Conservation (phyloP, 2,329 filamentous ascomycete genomes). For the Dothideomycetidae sp. region DNA sequence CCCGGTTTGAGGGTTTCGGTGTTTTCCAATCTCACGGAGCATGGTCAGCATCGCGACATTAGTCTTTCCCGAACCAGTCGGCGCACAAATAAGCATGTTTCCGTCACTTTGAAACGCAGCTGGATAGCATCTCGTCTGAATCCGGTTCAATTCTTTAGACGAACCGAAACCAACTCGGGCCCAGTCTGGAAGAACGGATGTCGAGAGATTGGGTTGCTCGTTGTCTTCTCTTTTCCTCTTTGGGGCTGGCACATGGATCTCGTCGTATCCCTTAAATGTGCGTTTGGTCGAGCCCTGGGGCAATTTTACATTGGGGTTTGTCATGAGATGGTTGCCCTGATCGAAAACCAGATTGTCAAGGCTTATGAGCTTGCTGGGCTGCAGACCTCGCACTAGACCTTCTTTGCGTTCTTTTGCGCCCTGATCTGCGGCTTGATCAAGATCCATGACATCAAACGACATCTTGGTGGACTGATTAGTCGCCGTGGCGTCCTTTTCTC, state of each 20-base stretch:
- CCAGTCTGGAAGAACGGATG: slow-evolving; percentile 86
- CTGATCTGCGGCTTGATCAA: slow-evolving; percentile 35
- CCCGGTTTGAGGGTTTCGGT: slow-evolving; percentile 77
- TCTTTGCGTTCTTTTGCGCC: slow-evolving; percentile 43
- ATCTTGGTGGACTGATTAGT: slow-evolving; percentile 56
- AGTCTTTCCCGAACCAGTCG: slow-evolving; percentile 94
- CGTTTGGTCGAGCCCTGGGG: slow-evolving; percentile 91
- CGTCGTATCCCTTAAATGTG: slow-evolving; percentile 95
- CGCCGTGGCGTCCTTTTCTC: slow-evolving; percentile 43
- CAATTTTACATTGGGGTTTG: slow-evolving; percentile 88
- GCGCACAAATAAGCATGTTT: slow-evolving; percentile 95
- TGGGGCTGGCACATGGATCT: slow-evolving; percentile 90
- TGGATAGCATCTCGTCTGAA: slow-evolving; percentile 87
- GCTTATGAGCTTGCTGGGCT: slow-evolving; percentile 78
- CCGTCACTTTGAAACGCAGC: slow-evolving; percentile 86
- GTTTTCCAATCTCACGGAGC: slow-evolving; percentile 89
- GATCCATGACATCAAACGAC: slow-evolving; percentile 72
- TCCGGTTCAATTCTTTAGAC: slow-evolving; percentile 79
- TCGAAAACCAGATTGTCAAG: slow-evolving; percentile 94
- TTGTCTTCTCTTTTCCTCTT: slow-evolving; percentile 72
- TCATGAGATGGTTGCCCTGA: slow-evolving; percentile 97
- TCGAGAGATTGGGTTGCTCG: slow-evolving; percentile 62
- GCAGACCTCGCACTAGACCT: slow-evolving; percentile 63
- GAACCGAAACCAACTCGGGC: slow-evolving; percentile 72
- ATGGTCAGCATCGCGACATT: slow-evolving; percentile 98